Evolutionary conservation across 108 stramenopile genomes (phyloP), one percentile per base, ranked within the genome.

Genomic region (Conticribra guillardii): DNA sequence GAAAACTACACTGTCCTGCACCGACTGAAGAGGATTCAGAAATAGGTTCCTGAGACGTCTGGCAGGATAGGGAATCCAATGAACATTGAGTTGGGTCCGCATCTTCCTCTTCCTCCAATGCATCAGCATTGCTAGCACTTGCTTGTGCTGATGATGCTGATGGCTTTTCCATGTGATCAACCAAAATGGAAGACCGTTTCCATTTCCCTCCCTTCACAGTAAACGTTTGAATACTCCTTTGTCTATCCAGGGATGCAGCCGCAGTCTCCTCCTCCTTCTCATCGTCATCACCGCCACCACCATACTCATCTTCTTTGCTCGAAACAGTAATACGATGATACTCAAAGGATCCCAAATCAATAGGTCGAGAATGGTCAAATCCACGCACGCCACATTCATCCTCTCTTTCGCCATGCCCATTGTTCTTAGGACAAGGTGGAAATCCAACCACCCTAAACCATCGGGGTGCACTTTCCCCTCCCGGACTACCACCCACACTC

Each of bases 381-480:
- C 82, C 86, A 19, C 82, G 21, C 26, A 67, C 64, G 24, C 32
- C 33, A 51, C 85, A 86, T 29, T 54, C 61, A 45, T 56, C 78
- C 7, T 68, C 75, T 18, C 17, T 58, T 2, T 68, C 67, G 2
- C 24, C 54, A 26, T 68, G 60, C n/a, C 30, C 56, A 58, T 48
- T 50, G 19, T 27, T 33, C 2, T 63, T 75, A 24, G 19, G 14
- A 64, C 91, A 92, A 0, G 86, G 74, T 11, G 89, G 88, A 66
- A 85, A 91, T 1, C 84, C 92, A 71, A 87, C 67, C 9, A 93
- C 71, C 14, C 67, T 66, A 7, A 89, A 19, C 17, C 60, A 52
- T 58, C 83, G 86, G 3, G 92, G 92, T 1, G 89, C 92, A 63
- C 83, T 79, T 22, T 75, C 74, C 7, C 67, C 60, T 24, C 71